phyloP scores from a whole-genome alignment of 163 green algal species.

The Scenedesmus sp. region DNA sequence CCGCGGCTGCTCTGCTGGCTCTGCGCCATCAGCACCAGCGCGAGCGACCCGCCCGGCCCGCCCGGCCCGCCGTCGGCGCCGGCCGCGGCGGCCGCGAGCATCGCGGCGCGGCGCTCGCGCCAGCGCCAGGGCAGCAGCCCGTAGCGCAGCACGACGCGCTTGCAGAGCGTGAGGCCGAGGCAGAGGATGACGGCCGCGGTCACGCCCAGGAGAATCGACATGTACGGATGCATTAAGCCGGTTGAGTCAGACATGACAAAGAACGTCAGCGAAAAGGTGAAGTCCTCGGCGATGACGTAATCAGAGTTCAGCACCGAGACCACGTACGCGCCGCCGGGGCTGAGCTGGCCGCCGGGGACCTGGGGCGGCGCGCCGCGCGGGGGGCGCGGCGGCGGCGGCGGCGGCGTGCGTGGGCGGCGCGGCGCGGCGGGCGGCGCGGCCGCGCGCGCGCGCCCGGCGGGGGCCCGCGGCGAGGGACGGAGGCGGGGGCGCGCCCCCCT shows the following conservation, averaged over 20 bases:
- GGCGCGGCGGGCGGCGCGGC: no score
- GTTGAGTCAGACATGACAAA: conserved; percentile 7
- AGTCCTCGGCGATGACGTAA: conserved; percentile 34
- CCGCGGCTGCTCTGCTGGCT: conserved; percentile 26
- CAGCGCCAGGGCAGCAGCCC: conserved; percentile 36
- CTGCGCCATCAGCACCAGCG: conserved; percentile 32
- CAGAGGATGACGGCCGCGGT: conserved; percentile 65
- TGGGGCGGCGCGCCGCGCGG: conserved; percentile 8
- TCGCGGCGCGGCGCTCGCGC: conserved; percentile 8
- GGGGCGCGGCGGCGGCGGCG: not conserved
- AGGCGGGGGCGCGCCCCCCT: no score
- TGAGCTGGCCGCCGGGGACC: conserved; percentile 39
- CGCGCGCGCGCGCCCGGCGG: no score
- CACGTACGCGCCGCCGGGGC: conserved; percentile 40
- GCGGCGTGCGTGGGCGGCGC: conserved; percentile 1
- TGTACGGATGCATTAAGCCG: conserved; percentile 63
- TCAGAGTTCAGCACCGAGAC: conserved; percentile 59
- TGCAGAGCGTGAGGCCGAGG: conserved; percentile 66
- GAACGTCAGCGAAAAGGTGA: conserved; percentile 32
- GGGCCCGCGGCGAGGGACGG: no score
- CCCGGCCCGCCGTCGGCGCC: not conserved
- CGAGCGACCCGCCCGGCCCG: not conserved
- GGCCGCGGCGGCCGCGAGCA: conserved; percentile 14
- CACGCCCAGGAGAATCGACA: conserved; percentile 68
- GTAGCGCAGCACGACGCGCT: conserved; percentile 56